Base-by-base conservation (phyloP, 164 flowering plant genomes). In the Sedum album region DNA sequence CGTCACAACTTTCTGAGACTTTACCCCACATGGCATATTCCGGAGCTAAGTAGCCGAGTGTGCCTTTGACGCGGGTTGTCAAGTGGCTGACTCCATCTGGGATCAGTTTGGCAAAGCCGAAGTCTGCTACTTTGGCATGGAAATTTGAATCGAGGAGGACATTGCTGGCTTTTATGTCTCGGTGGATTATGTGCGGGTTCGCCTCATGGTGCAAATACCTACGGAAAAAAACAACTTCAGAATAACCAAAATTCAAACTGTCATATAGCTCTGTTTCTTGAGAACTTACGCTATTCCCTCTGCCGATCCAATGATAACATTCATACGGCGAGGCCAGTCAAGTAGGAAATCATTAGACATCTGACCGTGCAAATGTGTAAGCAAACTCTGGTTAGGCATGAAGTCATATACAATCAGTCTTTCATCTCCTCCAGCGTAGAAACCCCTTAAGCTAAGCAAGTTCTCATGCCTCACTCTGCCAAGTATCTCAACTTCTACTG, bases 11-110 rank as follows among this genome's bases (percentile, higher is more conserved):
- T 68, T 87, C 91, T 0, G 96, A 87, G 20, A 85, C 93, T 67
- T 89, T 89, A 4, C 96, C 96, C 88, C 85, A 87, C 96, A 87
- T 87, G 23, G 91, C 96, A 28, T 89, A 89, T 57, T 89, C 96
- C 0, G 89, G 92, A 13, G 96, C 92, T 26, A 89, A 73, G 51
- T 87, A 86, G 2, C 96, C 96, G 0, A 86, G 76, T 0, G 92
- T 89, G 3, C 92, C 90, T 70, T 89, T 89, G 13, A 87, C 93
- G 42, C 84, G 80, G 13, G 95, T 89, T 11, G 88, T 89, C 65
- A 87, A 6, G 68, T 89, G 91, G 23, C 81, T 81, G 7, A 82
- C 85, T 0, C 93, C 91, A 0, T 85, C 86, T 0, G 93, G 93
- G 21, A 82, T 80, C 13, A 89, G 79, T 75, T 86, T 87, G 10